Percentiles rank a stretch among this genome's conserved stretches.
Evolutionary conservation across 768 basidiomycete species (phyloP).

Genomic region (Neoboletus subvelutipes): DNA sequence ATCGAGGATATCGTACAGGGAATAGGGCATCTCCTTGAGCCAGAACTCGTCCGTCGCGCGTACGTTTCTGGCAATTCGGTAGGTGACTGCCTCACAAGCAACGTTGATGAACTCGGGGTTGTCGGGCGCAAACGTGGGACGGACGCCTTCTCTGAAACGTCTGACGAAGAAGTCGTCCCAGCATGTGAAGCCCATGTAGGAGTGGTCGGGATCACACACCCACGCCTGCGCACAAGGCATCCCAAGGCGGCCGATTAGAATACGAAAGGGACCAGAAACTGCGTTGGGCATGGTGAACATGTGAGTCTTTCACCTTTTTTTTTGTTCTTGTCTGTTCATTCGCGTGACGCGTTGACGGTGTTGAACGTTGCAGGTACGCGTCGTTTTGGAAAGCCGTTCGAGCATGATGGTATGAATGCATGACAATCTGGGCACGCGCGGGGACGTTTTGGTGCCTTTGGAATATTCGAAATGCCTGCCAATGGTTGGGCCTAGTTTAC

Average conservation of each 20-base stretch:
- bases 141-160: too few species aligned
- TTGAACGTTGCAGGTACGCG: slow-evolving; percentile 25
- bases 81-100: too few species aligned
- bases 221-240: too few species aligned
- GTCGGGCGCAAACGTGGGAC: too few species aligned
- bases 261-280: slow-evolving; percentile 46
- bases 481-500: neutral
- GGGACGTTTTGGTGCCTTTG: neutral
- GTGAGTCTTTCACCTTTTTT: slow-evolving; percentile 35
- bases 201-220: too few species aligned
- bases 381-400: slow-evolving; percentile 34
- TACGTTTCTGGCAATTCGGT: too few species aligned
- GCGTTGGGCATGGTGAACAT: slow-evolving; percentile 73
- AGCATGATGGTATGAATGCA: slow-evolving; percentile 3
- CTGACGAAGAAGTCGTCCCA: too few species aligned
- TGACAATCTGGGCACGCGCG: neutral
- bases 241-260: slow-evolving; percentile 51
- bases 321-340: neutral
- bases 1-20: too few species aligned
- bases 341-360: neutral
- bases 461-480: neutral
- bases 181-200: too few species aligned
- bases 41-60: too few species aligned
- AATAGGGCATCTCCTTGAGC: too few species aligned
- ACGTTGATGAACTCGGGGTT: too few species aligned